phyloP scores from a whole-genome alignment of 1,139 yeast species.

The Yamadazyma sp. region DNA sequence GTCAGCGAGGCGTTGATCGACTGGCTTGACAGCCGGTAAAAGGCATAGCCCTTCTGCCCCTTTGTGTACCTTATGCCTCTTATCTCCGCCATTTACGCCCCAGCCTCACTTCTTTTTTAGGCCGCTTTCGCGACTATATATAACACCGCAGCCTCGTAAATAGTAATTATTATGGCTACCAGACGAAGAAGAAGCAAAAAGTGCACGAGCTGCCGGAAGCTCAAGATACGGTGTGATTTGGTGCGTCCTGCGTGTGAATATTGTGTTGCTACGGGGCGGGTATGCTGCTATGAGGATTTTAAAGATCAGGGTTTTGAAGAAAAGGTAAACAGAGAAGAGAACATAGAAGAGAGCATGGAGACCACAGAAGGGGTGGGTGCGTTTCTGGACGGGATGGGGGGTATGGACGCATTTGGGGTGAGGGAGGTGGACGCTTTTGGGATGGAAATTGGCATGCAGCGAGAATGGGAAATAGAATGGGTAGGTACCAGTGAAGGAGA shows the following conservation, averaged over 20 bases:
- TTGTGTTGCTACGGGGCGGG: slow-evolving; percentile 29
- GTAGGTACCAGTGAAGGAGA: too few relatives aligned
- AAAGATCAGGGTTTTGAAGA: too few relatives aligned
- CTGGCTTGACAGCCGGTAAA: slow-evolving; percentile 23
- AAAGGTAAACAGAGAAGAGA: not conserved
- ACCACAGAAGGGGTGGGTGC: too few relatives aligned
- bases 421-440: too few relatives aligned
- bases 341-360: too few relatives aligned
- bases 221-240: slow-evolving; percentile 31
- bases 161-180: not conserved
- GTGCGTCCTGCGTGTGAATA: slow-evolving; percentile 34
- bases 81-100: too few relatives aligned
- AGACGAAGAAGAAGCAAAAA: slow-evolving; percentile 8
- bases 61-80: not conserved
- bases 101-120: not conserved
- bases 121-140: not conserved
- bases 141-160: too few relatives aligned
- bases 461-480: too few relatives aligned
- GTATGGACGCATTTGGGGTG: too few relatives aligned
- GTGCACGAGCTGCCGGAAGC: slow-evolving; percentile 20
- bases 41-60: too few relatives aligned
- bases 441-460: too few relatives aligned
- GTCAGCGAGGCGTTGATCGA: slow-evolving; percentile 28
- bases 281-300: slow-evolving; percentile 26
- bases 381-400: too few relatives aligned